Evolutionary conservation across 179 eudicot genomes (phyloP).

Genomic region (Sideroxylon spinosum): DNA sequence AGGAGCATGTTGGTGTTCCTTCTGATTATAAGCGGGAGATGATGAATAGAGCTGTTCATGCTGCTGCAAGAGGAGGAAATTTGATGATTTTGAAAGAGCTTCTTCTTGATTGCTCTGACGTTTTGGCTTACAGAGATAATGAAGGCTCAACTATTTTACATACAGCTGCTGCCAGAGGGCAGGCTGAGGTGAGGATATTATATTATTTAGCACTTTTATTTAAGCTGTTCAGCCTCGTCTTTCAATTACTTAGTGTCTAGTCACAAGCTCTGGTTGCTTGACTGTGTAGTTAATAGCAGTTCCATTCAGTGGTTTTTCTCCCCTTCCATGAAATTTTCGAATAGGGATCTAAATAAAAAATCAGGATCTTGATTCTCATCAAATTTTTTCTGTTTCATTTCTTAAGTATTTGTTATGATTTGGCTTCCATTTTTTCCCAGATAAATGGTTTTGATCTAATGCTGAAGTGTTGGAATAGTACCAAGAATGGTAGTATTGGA

Average conservation of each 20-base stretch:
- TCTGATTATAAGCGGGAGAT: conserved; percentile 59
- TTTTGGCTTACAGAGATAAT: conserved; percentile 55
- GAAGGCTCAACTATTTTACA: conserved; percentile 61
- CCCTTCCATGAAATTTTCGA: too few relatives aligned
- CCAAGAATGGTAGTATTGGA: too few relatives aligned
- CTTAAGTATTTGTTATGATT: too few relatives aligned
- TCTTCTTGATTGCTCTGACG: conserved; percentile 48
- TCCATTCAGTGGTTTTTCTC: too few relatives aligned
- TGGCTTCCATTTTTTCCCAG: too few relatives aligned
- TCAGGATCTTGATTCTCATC: too few relatives aligned
- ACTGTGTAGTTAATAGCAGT: too few relatives aligned
- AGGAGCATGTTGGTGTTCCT: conserved; percentile 41
- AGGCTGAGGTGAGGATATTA: conserved; percentile 56
- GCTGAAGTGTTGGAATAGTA: too few relatives aligned
- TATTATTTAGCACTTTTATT: not conserved
- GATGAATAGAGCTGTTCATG: conserved; percentile 70
- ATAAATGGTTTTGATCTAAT: too few relatives aligned
- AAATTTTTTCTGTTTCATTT: too few relatives aligned
- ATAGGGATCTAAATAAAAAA: too few relatives aligned
- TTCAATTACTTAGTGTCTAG: not conserved
- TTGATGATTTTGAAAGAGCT: conserved; percentile 59
- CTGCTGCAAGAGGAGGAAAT: conserved; percentile 88
- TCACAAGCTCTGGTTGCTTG: not conserved
- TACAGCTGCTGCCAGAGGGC: conserved; percentile 80
- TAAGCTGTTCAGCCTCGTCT: not conserved